A percentile compares a stretch with the other conserved stretches of the same genome.
Conservation (phyloP, 805 yeast species). For the Alloascoidea africana region DNA sequence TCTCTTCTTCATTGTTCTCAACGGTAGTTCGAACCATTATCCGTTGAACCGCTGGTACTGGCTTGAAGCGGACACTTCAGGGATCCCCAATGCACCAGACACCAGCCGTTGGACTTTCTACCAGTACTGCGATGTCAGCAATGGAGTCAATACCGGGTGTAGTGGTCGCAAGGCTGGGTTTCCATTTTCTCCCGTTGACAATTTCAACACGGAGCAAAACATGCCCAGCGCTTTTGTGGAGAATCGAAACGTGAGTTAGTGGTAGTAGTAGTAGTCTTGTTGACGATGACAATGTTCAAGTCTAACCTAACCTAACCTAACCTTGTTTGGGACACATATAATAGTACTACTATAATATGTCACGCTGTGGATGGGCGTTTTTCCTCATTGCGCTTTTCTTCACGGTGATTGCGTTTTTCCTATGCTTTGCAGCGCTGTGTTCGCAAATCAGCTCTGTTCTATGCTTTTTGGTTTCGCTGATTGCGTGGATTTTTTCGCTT, state of each 20-base stretch:
- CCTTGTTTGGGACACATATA: too few relatives aligned
- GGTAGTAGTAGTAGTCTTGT: too few relatives aligned
- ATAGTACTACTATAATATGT: conserved; percentile 40
- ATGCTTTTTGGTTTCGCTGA: conserved; percentile 35
- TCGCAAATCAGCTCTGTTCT: conserved; percentile 7
- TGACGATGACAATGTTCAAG: too few relatives aligned
- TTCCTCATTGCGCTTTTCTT: conserved; percentile 41
- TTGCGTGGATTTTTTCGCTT: conserved; percentile 29
- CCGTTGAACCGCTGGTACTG: conserved; percentile 60
- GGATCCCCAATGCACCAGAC: conserved; percentile 25
- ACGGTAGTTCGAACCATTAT: conserved; percentile 40
- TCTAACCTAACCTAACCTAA: too few relatives aligned
- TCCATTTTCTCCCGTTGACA: conserved; percentile 71
- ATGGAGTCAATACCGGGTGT: conserved; percentile 35
- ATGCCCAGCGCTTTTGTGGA: conserved; percentile 39
- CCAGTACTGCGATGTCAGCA: conserved; percentile 35
- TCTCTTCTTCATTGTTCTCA: conserved; percentile 47
- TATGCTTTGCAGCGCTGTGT: too few relatives aligned
- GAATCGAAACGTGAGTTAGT: conserved; percentile 22
- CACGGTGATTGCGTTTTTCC: conserved; percentile 30
- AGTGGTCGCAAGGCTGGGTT: conserved; percentile 49
- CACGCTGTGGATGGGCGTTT: conserved; percentile 58
- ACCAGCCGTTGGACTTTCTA: conserved; percentile 73
- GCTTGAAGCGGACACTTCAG: conserved; percentile 60
- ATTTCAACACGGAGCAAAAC: conserved; percentile 38